phyloP scores from a whole-genome alignment of 1,284 basidiomycete species.

The Moniliophthora roreri region DNA sequence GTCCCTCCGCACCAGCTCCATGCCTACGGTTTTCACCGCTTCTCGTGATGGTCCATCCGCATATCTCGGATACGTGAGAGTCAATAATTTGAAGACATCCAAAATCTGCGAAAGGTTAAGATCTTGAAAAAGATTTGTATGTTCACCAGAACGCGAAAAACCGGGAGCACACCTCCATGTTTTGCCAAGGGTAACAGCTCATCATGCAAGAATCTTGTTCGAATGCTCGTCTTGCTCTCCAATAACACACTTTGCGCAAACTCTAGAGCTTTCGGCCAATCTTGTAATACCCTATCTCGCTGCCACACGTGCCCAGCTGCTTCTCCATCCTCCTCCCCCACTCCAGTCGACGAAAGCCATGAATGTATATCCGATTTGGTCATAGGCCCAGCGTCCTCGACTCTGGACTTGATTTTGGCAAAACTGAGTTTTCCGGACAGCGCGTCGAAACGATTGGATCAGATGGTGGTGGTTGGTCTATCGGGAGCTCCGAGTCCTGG shows the following conservation, averaged over 20 bases:
- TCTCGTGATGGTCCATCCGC: constrained; percentile 68
- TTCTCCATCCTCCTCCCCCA: constrained; percentile 9
- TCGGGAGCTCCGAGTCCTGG: background rate
- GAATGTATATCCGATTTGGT: constrained; percentile 17
- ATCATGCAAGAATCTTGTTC: constrained; percentile 61
- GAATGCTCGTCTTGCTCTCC: constrained; percentile 49
- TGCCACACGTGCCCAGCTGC: constrained; percentile 38
- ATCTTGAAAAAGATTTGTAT: constrained; percentile 39
- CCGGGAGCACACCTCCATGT: constrained; percentile 49
- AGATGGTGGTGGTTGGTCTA: background rate
- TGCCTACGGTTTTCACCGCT: constrained; percentile 66
- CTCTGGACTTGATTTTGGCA: constrained; percentile 15
- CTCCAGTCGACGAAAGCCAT: constrained; percentile 16
- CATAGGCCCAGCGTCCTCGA: constrained; percentile 13
- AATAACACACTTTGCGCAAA: constrained; percentile 51
- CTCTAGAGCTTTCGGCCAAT: constrained; percentile 59
- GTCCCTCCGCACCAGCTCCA: constrained; percentile 61
- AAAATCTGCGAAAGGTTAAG: constrained; percentile 61
- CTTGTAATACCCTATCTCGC: constrained; percentile 45
- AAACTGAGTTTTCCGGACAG: constrained; percentile 12
- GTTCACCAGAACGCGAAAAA: constrained; percentile 4
- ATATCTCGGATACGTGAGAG: constrained; percentile 77
- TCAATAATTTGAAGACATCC: constrained; percentile 74
- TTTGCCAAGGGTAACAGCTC: constrained; percentile 60
- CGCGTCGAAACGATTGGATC: constrained; percentile 5